Conservation (phyloP, 495 filamentous ascomycete genomes). For the Neurospora tetrasperma region DNA sequence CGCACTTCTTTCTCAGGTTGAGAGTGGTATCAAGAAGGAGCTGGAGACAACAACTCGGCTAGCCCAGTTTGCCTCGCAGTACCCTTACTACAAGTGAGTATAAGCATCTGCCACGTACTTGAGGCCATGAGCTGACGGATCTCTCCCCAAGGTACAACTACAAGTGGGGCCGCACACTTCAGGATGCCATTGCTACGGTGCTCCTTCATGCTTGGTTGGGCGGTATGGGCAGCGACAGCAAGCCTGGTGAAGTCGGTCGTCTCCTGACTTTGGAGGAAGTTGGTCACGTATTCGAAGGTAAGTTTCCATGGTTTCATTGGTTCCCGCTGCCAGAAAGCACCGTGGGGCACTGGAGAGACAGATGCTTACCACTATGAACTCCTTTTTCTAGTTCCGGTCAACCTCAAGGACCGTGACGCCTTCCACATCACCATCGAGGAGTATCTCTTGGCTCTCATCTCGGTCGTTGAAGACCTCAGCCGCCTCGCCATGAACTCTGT, state of each 20-base stretch:
- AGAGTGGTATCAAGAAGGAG: constrained; percentile 47
- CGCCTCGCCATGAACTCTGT: constrained; percentile 94
- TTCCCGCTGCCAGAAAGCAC: neutral
- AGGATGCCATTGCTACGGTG: constrained; percentile 66
- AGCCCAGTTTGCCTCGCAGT: constrained; percentile 58
- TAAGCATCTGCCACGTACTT: neutral
- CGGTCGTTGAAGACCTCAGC: constrained; percentile 80
- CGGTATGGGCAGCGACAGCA: constrained; percentile 37
- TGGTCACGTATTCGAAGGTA: constrained; percentile 64
- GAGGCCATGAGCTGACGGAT: neutral
- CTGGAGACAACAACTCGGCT: constrained; percentile 49
- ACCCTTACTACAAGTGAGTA: constrained; percentile 82
- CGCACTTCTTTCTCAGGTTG: constrained; percentile 41
- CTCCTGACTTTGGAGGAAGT: constrained; percentile 85
- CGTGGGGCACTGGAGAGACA: neutral
- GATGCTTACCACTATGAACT: neutral
- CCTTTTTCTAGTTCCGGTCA: constrained; percentile 66
- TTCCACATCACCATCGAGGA: constrained; percentile 97
- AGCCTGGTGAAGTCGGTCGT: constrained; percentile 38
- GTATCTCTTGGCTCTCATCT: constrained; percentile 78
- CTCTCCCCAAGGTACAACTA: constrained; percentile 52
- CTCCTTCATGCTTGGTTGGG: constrained; percentile 72
- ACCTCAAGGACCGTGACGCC: constrained; percentile 76
- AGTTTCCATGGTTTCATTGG: constrained; percentile 11
- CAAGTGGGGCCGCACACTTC: constrained; percentile 73